Evolutionary conservation across 352 stramenopile genomes (phyloP).

Genomic region (Globisporangium recalcitrans): DNA sequence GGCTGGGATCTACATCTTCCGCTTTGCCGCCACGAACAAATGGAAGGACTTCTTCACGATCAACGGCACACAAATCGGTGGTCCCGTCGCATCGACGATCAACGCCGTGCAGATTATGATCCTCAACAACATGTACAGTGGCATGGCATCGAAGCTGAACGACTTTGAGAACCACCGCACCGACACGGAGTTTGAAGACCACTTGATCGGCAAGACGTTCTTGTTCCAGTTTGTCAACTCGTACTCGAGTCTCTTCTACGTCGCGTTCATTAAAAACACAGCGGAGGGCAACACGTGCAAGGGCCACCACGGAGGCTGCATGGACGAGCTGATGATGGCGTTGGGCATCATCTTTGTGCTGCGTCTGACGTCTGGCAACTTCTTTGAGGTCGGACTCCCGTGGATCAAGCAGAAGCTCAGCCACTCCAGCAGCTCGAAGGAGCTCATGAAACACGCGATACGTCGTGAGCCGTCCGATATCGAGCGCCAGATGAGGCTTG

Average conservation of each 20-base stretch:
- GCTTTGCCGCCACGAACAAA: constrained; percentile 43
- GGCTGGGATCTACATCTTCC: constrained; percentile 70
- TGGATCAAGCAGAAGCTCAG: constrained; percentile 66
- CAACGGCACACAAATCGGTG: constrained; percentile 37
- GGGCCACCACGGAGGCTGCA: constrained; percentile 42
- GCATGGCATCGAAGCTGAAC: constrained; percentile 59
- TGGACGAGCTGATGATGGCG: constrained; percentile 74
- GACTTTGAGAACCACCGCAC: constrained; percentile 95
- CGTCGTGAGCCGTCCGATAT: constrained; percentile 39
- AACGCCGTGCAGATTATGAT: constrained; percentile 82
- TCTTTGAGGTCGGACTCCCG: constrained; percentile 68
- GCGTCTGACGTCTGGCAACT: constrained; percentile 68
- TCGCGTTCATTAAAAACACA: constrained; percentile 77
- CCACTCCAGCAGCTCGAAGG: constrained; percentile 12
- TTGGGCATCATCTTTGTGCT: constrained; percentile 73
- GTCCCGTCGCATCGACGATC: constrained; percentile 56
- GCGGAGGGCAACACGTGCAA: constrained; percentile 51
- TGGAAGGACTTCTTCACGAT: constrained; percentile 64
- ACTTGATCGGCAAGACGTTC: constrained; percentile 82
- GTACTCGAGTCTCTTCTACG: constrained; percentile 78
- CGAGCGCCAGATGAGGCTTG: constrained; percentile 55
- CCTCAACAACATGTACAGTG: constrained; percentile 70
- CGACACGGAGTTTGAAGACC: constrained; percentile 94
- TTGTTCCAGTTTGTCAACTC: constrained; percentile 85
- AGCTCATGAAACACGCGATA: constrained; percentile 31